Base-by-base conservation (phyloP, 2,329 filamentous ascomycete species). In the Daldinia sp. region DNA sequence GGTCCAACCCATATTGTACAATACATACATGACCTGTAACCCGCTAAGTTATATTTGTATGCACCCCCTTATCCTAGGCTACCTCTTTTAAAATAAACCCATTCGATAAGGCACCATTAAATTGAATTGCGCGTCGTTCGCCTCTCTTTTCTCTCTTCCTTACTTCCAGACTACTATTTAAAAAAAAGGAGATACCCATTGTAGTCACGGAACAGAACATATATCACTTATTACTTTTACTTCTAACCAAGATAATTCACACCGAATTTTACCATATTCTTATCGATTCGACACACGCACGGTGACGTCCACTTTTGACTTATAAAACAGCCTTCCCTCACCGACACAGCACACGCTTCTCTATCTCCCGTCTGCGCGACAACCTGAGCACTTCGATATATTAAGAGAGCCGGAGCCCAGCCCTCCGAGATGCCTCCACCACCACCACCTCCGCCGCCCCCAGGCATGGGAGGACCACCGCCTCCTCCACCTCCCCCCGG, bases 401-500 rank as follows among this genome's bases (percentile, higher is more conserved):
- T 4, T 17, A 15, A 58, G n/a, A 55, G 21, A 48, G 13, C 29
- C 11, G 39, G 47, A 49, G 45, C 34, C 21, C 34, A 19, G 29
- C 15, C 48, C 54, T 67, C 73, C 72, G 60, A 69, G 37, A 80
- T 82, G 77, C 79, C 80, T 71, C 85, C 85, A 52, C 89, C 90
- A 55, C 90, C 90, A 2, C 90, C 90, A 9, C 90, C 90, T 30
- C 90, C 88, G 37, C 86, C 89, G 56, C 86, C 85, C 45, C 72
- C 73, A 34, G 79, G 77, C 43, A 77, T 78, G 71, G 87, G 86
- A 73, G 84, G 83, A 69, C 89, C 88, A 61, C 88, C 87, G 27
- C 87, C 86, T 34, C 85, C 84, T 17, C 85, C 90, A 49, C 90
- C 90, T 43, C 89, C 88, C 47, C 64, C 64, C 9, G 85, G 84